Evolutionary conservation across 2,329 filamentous ascomycete species (phyloP).

Genomic region (Lasiodiplodia gonubiensis): DNA sequence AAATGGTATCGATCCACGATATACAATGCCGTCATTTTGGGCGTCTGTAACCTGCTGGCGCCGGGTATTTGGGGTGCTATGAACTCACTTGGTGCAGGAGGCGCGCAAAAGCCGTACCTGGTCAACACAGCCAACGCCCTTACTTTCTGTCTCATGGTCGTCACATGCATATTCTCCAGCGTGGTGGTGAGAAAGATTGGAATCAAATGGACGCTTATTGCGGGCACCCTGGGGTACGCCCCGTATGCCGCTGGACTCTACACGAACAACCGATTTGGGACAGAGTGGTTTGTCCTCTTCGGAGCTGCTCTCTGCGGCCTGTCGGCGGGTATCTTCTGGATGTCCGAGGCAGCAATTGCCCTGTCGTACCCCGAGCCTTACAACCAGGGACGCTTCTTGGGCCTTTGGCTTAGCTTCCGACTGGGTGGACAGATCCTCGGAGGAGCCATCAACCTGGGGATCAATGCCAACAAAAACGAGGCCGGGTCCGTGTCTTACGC

Average conservation of each 20-base stretch:
- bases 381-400: conserved; percentile 54
- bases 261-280: conserved; percentile 72
- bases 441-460: conserved; percentile 71
- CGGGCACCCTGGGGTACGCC: conserved; percentile 75
- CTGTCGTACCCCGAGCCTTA: conserved; percentile 73
- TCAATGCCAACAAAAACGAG: conserved; percentile 63
- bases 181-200: conserved; percentile 70
- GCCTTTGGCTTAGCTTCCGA: conserved; percentile 69
- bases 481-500: conserved; percentile 72
- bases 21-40: conserved; percentile 74
- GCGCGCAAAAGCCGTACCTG: conserved; percentile 67
- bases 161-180: conserved; percentile 71
- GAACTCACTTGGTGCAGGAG: conserved; percentile 75
- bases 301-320: conserved; percentile 73
- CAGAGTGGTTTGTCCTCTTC: conserved; percentile 70
- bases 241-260: conserved; percentile 75
- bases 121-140: conserved; percentile 74
- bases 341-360: conserved; percentile 75
- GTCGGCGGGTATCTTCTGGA: conserved; percentile 76
- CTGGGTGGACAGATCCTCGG: conserved; percentile 72
- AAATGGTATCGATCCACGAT: conserved; percentile 75
- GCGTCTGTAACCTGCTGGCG: conserved; percentile 72
- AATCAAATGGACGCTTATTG: conserved; percentile 72
- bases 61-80: conserved; percentile 74
- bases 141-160: conserved; percentile 74